Evolutionary conservation across 345 rosid genomes (phyloP), one percentile per base, ranked within the genome.

Genomic region (Barbarea vulgaris): DNA sequence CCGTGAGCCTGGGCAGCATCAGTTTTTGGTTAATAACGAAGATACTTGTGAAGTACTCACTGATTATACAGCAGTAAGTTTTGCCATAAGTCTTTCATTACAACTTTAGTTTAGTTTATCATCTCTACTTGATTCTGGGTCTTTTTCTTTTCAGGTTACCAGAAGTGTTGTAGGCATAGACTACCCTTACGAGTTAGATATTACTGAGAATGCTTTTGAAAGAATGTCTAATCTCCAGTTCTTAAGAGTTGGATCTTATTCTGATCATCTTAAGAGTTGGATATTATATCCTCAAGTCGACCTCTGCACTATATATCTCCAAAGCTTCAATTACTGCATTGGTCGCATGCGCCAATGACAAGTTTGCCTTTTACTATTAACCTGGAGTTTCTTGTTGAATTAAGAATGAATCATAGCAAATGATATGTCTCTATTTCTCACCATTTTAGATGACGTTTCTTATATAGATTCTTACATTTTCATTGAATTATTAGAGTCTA

Each of bases 161-260:
- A 11, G 57, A 67, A 21, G 13, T 13, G 41, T 72, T 9, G 17
- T 71, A 28, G 80, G 78, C 3, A 55, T 77, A 15, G 3, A 30
- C 13, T 10, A 69, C 5, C 9, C 1, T 0, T 4, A 18, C 1
- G n/a, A 19, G 6, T 3, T 73, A 1, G 1, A 10, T n/a, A 34
- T 69, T 41, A 6, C 2, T 15, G 30, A 54, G 22, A 17, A 2
- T 19, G 71, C 21, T 6, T 74, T 79, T 28, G 12, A 9, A 51
- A 63, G n/a, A 7, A 74, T 79, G 79, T 3, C 2, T 11, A 69
- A 74, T 69, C 76, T 74, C 19, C 50, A 54, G 57, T 31, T 74
- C 10, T 67, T 79, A 1, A 63, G 70, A 10, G 5, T 69, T 14
- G 0, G 30, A 27, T 1, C 1, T 56, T 4, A 4, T 14, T 1